phyloP scores from a whole-genome alignment of 805 yeast species.

The Starmerella vaccinii region DNA sequence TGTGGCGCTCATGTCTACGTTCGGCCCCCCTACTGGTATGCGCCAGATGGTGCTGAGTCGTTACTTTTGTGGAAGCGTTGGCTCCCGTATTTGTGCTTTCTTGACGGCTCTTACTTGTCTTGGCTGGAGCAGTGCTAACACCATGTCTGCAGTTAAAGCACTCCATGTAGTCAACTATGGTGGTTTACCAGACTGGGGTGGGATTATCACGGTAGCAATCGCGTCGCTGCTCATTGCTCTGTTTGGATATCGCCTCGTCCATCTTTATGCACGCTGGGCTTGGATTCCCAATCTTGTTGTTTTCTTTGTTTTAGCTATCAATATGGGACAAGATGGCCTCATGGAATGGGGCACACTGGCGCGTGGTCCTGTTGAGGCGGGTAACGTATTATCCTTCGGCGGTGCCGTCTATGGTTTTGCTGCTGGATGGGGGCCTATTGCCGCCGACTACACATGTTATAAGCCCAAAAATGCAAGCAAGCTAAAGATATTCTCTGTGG shows the following conservation, averaged over 20 bases:
- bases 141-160: slow-evolving; percentile 79
- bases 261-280: slow-evolving; percentile 68
- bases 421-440: slow-evolving; percentile 89
- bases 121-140: slow-evolving; percentile 93
- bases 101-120: slow-evolving; percentile 77
- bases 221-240: slow-evolving; percentile 64
- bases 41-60: slow-evolving; percentile 80
- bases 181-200: slow-evolving; percentile 75
- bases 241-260: slow-evolving; percentile 76
- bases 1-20: slow-evolving; percentile 72
- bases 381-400: slow-evolving; percentile 68
- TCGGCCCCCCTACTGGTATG: slow-evolving; percentile 75
- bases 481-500: slow-evolving; percentile 50
- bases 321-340: slow-evolving; percentile 61
- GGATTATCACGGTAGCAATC: slow-evolving; percentile 58
- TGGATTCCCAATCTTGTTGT: slow-evolving; percentile 76
- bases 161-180: slow-evolving; percentile 61
- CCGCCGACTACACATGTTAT: slow-evolving; percentile 85
- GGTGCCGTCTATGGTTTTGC: slow-evolving; percentile 79
- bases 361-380: slow-evolving; percentile 64
- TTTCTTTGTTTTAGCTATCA: slow-evolving; percentile 68
- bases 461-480: slow-evolving; percentile 58
- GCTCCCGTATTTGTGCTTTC: slow-evolving; percentile 65
- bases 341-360: slow-evolving; percentile 40
- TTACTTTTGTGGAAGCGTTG: slow-evolving; percentile 63